These are phyloP conservation scores for Eremothecium gossypii DNA, from an alignment of 1,139 yeast species.

Conservation along the genomic window DNA sequence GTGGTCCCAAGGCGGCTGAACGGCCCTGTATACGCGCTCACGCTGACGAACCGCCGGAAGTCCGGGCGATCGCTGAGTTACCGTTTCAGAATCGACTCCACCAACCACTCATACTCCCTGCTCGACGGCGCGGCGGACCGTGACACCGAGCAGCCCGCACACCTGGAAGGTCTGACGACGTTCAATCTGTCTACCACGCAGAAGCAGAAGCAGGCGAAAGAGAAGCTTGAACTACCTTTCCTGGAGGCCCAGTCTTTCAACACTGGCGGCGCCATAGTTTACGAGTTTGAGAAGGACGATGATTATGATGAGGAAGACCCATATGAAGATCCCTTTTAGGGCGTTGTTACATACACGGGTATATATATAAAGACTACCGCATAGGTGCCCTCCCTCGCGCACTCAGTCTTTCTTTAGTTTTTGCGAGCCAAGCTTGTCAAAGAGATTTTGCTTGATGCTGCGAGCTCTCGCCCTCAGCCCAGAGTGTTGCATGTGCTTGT, in stretches of 20 bases:
- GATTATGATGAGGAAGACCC: slow-evolving; percentile 98
- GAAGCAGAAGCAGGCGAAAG: slow-evolving; percentile 68
- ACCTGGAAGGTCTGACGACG: slow-evolving; percentile 67
- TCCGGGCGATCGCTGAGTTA: slow-evolving; percentile 72
- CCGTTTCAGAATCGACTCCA: slow-evolving; percentile 43
- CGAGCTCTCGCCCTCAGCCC: slow-evolving; percentile 1
- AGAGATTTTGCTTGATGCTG: not conserved
- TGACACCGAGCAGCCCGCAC: slow-evolving; percentile 34
- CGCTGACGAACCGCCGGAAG: slow-evolving; percentile 61
- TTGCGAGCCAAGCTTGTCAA: not conserved
- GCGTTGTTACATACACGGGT: too few relatives aligned
- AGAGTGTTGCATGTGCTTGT: slow-evolving; percentile 19
- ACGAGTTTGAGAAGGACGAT: slow-evolving; percentile 74
- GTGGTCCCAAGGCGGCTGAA: slow-evolving; percentile 48
- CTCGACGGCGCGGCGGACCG: slow-evolving; percentile 27
- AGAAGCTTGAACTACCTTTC: slow-evolving; percentile 80
- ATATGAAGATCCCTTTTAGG: slow-evolving; percentile 86
- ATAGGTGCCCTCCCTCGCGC: too few relatives aligned
- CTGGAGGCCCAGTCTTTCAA: slow-evolving; percentile 80
- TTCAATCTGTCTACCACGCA: slow-evolving; percentile 71
- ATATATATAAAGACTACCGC: too few relatives aligned
- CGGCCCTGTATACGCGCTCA: slow-evolving; percentile 37
- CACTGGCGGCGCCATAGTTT: slow-evolving; percentile 83
- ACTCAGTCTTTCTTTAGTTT: not conserved
- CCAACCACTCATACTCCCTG: slow-evolving; percentile 39